Evolutionary conservation across 2,329 filamentous ascomycete genomes (phyloP).

Genomic region (Didymella pinodella): DNA sequence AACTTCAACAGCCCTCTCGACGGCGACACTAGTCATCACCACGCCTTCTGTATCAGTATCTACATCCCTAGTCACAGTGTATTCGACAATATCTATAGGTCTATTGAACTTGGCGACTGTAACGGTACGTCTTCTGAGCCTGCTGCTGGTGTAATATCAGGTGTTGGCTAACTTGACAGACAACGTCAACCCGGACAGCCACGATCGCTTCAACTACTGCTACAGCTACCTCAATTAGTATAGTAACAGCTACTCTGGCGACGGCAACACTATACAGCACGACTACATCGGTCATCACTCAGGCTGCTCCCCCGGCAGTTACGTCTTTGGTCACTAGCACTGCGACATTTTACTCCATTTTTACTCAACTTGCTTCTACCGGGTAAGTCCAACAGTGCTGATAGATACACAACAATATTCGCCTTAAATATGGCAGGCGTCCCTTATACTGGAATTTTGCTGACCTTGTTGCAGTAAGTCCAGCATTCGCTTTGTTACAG

Average conservation of each 20-base stretch:
- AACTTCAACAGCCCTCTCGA: background rate
- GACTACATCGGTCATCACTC: background rate
- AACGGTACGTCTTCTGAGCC: background rate
- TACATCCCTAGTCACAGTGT: background rate
- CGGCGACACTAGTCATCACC: background rate
- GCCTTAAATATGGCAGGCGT: background rate
- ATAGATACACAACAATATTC: background rate
- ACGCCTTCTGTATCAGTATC: background rate
- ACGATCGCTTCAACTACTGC: background rate
- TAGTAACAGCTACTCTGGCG: background rate
- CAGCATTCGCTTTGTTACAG: background rate
- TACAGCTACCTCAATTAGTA: background rate
- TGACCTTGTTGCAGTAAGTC: background rate
- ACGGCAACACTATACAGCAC: slow-evolving; percentile 1
- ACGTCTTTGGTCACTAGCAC: background rate
- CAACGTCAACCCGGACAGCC: background rate
- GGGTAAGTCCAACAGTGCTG: background rate
- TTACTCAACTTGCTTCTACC: slow-evolving; percentile 3
- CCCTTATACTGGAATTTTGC: background rate
- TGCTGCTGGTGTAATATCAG: background rate
- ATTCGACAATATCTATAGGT: background rate
- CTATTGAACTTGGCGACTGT: background rate
- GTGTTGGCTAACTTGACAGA: background rate
- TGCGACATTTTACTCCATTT: background rate
- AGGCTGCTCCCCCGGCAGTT: background rate